These are phyloP conservation scores for Verticillium alfalfae DNA, from an alignment of 2,329 filamentous ascomycete genomes.

Conservation along the genomic window DNA sequence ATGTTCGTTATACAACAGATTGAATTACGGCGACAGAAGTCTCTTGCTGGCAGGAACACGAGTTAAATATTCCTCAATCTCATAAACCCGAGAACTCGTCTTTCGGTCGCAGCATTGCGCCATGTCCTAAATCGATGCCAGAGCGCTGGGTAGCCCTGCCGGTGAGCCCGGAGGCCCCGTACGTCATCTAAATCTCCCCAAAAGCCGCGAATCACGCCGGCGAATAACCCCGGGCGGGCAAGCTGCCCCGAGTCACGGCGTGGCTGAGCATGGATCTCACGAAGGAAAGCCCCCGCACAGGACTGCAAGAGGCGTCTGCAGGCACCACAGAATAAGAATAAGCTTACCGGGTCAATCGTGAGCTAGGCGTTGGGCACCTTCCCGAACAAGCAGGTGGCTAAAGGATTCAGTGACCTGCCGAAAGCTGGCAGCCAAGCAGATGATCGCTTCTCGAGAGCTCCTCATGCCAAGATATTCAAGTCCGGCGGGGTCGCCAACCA, in stretches of 20 bases:
- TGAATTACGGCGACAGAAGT: too few relatives aligned
- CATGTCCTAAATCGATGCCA: neutral
- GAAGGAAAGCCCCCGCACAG: neutral
- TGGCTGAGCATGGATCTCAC: neutral
- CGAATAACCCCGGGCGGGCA: neutral
- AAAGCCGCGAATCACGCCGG: neutral
- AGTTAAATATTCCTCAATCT: neutral
- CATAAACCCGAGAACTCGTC: neutral
- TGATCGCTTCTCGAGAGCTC: neutral
- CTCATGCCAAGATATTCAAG: neutral
- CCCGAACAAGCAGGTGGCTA: neutral
- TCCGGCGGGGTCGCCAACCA: slow-evolving; percentile 2
- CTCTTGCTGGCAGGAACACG: too few relatives aligned
- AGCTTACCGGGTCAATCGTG: neutral
- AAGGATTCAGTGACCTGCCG: neutral
- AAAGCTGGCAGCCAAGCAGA: slow-evolving; percentile 1
- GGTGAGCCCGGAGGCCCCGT: neutral
- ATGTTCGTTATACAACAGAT: too few relatives aligned
- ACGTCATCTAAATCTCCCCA: neutral
- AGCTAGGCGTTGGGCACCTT: neutral
- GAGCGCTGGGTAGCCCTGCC: neutral
- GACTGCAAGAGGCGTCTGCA: neutral
- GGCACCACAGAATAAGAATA: neutral
- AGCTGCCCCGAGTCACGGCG: neutral
- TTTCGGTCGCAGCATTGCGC: neutral